phyloP scores from a whole-genome alignment of 495 filamentous ascomycete species.

The Aspergillus leporis region DNA sequence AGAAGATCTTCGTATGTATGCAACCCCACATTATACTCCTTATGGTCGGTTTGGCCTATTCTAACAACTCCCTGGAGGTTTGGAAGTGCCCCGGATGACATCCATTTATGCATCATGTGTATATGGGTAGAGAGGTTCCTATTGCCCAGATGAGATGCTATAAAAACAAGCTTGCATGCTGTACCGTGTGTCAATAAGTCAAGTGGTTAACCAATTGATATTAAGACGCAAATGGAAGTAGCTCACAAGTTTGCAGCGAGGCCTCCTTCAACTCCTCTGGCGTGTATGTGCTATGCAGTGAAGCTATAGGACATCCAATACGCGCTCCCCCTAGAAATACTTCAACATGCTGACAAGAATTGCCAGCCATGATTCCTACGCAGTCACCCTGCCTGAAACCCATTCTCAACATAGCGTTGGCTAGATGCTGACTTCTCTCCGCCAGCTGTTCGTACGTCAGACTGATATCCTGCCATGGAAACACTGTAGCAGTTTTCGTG shows the following conservation, averaged over 20 bases:
- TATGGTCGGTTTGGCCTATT: background rate
- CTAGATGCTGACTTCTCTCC: background rate
- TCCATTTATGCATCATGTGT: background rate
- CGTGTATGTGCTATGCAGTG: constrained; percentile 1
- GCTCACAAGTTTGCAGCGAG: background rate
- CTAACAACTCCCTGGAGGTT: background rate
- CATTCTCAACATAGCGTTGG: background rate
- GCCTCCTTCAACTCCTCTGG: background rate
- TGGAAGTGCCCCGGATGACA: background rate
- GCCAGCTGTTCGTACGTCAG: background rate
- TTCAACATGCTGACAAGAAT: background rate
- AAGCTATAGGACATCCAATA: constrained; percentile 3
- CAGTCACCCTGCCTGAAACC: background rate
- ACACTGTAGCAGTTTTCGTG: background rate
- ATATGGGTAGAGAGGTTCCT: background rate
- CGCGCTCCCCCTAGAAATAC: constrained; percentile 2
- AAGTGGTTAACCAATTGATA: no score
- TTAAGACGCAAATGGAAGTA: background rate
- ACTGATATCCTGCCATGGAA: background rate
- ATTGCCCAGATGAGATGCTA: background rate
- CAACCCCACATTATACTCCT: background rate
- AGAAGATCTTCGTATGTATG: background rate
- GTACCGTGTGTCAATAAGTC: background rate
- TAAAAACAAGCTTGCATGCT: background rate
- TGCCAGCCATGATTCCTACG: background rate